Percentiles rank a stretch among this genome's conserved stretches.
Evolutionary conservation across 1,139 yeast species (phyloP).

Genomic region (Lodderomyces oxycetoniae): DNA sequence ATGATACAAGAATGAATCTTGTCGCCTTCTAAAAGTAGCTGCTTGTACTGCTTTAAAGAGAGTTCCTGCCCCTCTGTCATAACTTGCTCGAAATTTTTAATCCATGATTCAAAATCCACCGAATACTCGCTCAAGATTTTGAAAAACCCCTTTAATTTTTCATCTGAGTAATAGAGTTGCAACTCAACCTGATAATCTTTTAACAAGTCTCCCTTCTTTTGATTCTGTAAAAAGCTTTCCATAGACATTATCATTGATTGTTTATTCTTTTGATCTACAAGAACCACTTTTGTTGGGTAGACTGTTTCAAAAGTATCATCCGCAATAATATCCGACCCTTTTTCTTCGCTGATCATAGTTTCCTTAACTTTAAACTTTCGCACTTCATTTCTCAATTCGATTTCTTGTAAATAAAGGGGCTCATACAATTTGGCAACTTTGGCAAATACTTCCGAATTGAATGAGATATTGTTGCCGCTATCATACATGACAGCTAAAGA

Average conservation of each 20-base stretch:
- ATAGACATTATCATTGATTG: constrained; percentile 41
- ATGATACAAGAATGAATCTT: constrained; percentile 36
- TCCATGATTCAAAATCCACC: constrained; percentile 51
- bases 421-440: constrained; percentile 30
- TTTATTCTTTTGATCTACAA: constrained; percentile 25
- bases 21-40: constrained; percentile 54
- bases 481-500: constrained; percentile 44
- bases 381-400: constrained; percentile 35
- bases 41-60: constrained; percentile 41
- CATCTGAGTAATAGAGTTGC: constrained; percentile 49
- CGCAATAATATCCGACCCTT: constrained; percentile 35
- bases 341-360: constrained; percentile 26
- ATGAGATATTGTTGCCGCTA: constrained; percentile 25
- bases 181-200: constrained; percentile 30
- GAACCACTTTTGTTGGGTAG: constrained; percentile 50
- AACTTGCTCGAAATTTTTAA: constrained; percentile 36
- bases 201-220: constrained; percentile 10
- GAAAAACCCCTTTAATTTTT: constrained; percentile 36
- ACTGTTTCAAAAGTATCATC: constrained; percentile 48
- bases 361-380: constrained; percentile 31
- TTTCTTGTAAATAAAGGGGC: constrained; percentile 33
- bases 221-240: constrained; percentile 33
- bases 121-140: constrained; percentile 35
- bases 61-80: constrained; percentile 35
- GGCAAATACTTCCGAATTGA: constrained; percentile 26